Evolutionary conservation across 495 filamentous ascomycete genomes (phyloP).

Genomic region (Lophiostoma macrostomum): DNA sequence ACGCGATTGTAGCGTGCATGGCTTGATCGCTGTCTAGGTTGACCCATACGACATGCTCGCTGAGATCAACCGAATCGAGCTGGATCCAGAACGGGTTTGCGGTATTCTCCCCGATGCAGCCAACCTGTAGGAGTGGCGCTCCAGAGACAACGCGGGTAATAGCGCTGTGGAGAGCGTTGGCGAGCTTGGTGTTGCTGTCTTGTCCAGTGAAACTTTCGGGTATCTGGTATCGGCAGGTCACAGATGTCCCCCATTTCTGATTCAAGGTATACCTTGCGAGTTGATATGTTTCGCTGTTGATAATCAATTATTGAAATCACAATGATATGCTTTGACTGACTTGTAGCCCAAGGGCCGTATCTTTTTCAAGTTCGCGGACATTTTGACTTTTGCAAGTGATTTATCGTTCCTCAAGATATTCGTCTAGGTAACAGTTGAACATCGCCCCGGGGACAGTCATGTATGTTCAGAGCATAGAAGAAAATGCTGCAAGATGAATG

Average conservation of each 20-base stretch:
- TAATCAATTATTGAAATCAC: no score
- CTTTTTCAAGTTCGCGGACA: no score
- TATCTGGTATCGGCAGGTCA: conserved; percentile 17
- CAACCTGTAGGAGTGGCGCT: conserved; percentile 19
- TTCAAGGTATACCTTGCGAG: conserved; percentile 21
- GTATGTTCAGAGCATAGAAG: no score
- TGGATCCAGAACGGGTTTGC: conserved; percentile 14
- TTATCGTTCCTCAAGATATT: no score
- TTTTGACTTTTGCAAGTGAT: no score
- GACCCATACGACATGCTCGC: conserved; percentile 16
- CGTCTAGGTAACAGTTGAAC: no score
- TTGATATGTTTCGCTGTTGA: conserved; percentile 22
- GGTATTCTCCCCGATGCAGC: conserved; percentile 13
- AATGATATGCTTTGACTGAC: no score
- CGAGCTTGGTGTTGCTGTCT: conserved; percentile 4
- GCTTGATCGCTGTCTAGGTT: not conserved
- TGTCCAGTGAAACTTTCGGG: conserved; percentile 9
- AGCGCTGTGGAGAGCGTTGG: conserved; percentile 1
- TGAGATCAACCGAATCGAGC: conserved; percentile 11
- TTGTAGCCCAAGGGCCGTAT: no score
- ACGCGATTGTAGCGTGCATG: conserved; percentile 11
- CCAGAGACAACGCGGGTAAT: conserved; percentile 7
- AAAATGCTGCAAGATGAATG: no score
- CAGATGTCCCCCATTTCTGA: conserved; percentile 21
- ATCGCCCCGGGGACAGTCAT: no score